Evolutionary conservation across 176 grass and related monocot genomes (phyloP).

Genomic region (Triticum dicoccoides): DNA sequence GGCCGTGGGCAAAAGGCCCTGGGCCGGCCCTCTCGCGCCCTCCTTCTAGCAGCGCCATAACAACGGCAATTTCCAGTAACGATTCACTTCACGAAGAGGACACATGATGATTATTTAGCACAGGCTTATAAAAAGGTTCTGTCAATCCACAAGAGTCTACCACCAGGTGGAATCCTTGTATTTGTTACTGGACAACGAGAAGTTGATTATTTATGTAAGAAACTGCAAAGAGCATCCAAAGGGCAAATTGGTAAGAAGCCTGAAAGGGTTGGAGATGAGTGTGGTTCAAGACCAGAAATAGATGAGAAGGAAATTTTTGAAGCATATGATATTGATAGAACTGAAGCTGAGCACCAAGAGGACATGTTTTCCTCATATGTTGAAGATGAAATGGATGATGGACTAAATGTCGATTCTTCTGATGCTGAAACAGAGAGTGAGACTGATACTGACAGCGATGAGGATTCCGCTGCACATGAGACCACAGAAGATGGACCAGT

Average conservation of each 20-base stretch:
- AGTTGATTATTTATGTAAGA: slow-evolving; percentile 84
- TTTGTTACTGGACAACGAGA: slow-evolving; percentile 92
- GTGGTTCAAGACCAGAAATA: slow-evolving; percentile 40
- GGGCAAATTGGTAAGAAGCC: slow-evolving; percentile 36
- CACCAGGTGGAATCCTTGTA: slow-evolving; percentile 81
- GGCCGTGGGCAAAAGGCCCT: too few relatives aligned
- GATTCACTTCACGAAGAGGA: slow-evolving; percentile 77
- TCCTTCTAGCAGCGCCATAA: too few relatives aligned
- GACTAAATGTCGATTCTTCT: slow-evolving; percentile 21
- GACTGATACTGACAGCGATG: slow-evolving; percentile 51
- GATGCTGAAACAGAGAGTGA: slow-evolving; percentile 63
- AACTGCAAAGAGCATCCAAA: slow-evolving; percentile 55
- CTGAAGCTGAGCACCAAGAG: slow-evolving; percentile 46
- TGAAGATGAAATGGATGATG: slow-evolving; percentile 43
- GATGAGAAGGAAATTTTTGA: slow-evolving; percentile 71
- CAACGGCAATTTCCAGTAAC: slow-evolving; percentile 78
- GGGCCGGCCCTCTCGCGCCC: too few relatives aligned
- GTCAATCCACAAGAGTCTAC: slow-evolving; percentile 86
- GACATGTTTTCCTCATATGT: slow-evolving; percentile 53
- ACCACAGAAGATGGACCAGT: slow-evolving; percentile 41
- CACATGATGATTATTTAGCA: slow-evolving; percentile 72
- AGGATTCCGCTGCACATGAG: slow-evolving; percentile 26
- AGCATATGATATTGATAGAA: slow-evolving; percentile 65
- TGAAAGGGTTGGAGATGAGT: slow-evolving; percentile 16
- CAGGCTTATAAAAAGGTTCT: slow-evolving; percentile 90